These are phyloP conservation scores for Fomitopsis schrenkii DNA, from an alignment of 1,284 basidiomycete species.

Conservation along the genomic window DNA sequence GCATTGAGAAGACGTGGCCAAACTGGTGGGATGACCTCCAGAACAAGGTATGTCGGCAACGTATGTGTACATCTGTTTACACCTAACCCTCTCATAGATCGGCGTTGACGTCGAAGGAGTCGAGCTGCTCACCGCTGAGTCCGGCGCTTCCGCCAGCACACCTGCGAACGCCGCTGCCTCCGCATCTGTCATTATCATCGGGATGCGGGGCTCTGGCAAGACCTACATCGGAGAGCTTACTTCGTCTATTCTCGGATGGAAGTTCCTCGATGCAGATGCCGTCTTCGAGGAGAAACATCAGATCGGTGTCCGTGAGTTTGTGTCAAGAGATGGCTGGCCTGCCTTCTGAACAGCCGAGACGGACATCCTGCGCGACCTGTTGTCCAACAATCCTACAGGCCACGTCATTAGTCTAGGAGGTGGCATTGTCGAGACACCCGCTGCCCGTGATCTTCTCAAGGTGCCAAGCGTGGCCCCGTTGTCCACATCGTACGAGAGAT, in stretches of 20 bases:
- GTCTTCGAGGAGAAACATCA: constrained; percentile 70
- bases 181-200: constrained; percentile 82
- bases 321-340: constrained; percentile 73
- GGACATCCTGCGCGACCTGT: constrained; percentile 55
- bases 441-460: constrained; percentile 68
- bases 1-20: constrained; percentile 99
- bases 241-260: constrained; percentile 70
- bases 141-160: constrained; percentile 40
- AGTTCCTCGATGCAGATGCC: constrained; percentile 86
- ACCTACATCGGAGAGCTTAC: constrained; percentile 84
- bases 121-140: constrained; percentile 54
- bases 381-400: constrained; percentile 51
- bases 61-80: not conserved
- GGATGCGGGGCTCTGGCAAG: constrained; percentile 98
- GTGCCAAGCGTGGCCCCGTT: constrained; percentile 55
- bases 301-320: constrained; percentile 72
- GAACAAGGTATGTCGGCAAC: constrained; percentile 64
- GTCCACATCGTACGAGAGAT: constrained; percentile 72
- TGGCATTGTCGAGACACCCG: constrained; percentile 87
- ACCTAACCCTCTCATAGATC: constrained; percentile 49
- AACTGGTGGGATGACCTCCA: constrained; percentile 99
- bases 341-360: constrained; percentile 70
- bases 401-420: constrained; percentile 93
- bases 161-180: constrained; percentile 35
- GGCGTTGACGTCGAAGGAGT: constrained; percentile 88